Evolutionary conservation across 1,284 basidiomycete species (phyloP).

Genomic region (Fomitopsis palustris): DNA sequence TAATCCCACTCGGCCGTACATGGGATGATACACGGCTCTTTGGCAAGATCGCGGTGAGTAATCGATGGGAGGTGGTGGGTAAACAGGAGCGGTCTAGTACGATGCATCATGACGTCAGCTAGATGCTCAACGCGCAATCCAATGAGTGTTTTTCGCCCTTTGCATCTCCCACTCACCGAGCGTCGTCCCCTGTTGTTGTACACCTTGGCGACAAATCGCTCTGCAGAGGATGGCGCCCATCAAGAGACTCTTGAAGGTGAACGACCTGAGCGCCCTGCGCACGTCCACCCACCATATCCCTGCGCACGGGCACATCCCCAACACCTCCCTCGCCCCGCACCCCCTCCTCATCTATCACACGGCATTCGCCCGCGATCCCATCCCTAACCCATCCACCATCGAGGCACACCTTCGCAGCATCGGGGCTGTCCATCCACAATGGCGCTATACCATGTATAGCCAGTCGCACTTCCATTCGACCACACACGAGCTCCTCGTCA

Average conservation of each 20-base stretch:
- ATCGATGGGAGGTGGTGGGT: too few relatives aligned
- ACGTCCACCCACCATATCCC: constrained; percentile 24
- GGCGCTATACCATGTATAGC: constrained; percentile 40
- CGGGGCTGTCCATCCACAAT: constrained; percentile 34
- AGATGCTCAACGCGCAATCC: too few relatives aligned
- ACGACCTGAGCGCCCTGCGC: constrained; percentile 19
- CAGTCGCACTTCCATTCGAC: constrained; percentile 42
- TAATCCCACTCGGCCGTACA: too few relatives aligned
- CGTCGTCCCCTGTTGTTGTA: too few relatives aligned
- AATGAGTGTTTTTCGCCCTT: too few relatives aligned
- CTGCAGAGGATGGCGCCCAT: neutral
- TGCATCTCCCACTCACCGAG: too few relatives aligned
- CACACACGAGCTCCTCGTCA: constrained; percentile 37
- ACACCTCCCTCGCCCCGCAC: constrained; percentile 23
- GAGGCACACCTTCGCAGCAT: constrained; percentile 30
- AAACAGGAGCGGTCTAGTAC: too few relatives aligned
- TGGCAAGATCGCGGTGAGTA: too few relatives aligned
- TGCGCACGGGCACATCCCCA: constrained; percentile 23
- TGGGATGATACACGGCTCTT: too few relatives aligned
- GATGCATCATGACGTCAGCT: too few relatives aligned
- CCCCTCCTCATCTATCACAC: constrained; percentile 27
- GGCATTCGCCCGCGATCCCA: constrained; percentile 17
- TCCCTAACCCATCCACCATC: constrained; percentile 18
- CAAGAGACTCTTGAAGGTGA: constrained; percentile 6
- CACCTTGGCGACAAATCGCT: neutral